phyloP scores from a whole-genome alignment of 805 yeast genomes.

The Dipodascus geniculatus region DNA sequence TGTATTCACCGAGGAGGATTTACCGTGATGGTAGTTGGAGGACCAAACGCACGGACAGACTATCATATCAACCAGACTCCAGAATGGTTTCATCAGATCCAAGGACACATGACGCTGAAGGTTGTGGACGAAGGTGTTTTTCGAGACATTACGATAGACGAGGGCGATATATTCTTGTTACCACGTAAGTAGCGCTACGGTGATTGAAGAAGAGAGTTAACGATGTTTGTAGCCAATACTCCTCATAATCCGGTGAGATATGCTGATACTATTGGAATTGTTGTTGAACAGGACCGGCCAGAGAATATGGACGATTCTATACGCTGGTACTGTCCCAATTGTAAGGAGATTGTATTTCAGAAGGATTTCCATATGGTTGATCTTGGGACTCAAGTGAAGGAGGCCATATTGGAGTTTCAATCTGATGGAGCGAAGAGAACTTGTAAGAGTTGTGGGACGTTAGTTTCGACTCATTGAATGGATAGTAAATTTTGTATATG shows the following conservation, averaged over 20 bases:
- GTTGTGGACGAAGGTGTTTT: slow-evolving; percentile 76
- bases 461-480: slow-evolving; percentile 10
- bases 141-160: slow-evolving; percentile 60
- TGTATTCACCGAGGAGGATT: slow-evolving; percentile 87
- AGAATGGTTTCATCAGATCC: slow-evolving; percentile 81
- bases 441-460: slow-evolving; percentile 62
- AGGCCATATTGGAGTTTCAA: slow-evolving; percentile 64
- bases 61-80: slow-evolving; percentile 92
- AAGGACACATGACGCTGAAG: slow-evolving; percentile 73
- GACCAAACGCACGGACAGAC: slow-evolving; percentile 89
- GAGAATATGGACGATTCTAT: slow-evolving; percentile 54
- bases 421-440: slow-evolving; percentile 50
- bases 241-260: slow-evolving; percentile 89
- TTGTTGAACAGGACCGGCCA: slow-evolving; percentile 88
- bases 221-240: slow-evolving; percentile 35
- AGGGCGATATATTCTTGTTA: slow-evolving; percentile 79
- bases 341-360: slow-evolving; percentile 57
- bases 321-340: slow-evolving; percentile 78
- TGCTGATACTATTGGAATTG: slow-evolving; percentile 78
- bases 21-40: slow-evolving; percentile 91
- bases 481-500: no score
- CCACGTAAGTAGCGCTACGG: slow-evolving; percentile 31
- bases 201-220: neutral
- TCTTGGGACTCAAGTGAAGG: slow-evolving; percentile 83
- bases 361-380: slow-evolving; percentile 63